phyloP scores from a whole-genome alignment of 2,329 filamentous ascomycete genomes.

The Trichocomaceae sp. region DNA sequence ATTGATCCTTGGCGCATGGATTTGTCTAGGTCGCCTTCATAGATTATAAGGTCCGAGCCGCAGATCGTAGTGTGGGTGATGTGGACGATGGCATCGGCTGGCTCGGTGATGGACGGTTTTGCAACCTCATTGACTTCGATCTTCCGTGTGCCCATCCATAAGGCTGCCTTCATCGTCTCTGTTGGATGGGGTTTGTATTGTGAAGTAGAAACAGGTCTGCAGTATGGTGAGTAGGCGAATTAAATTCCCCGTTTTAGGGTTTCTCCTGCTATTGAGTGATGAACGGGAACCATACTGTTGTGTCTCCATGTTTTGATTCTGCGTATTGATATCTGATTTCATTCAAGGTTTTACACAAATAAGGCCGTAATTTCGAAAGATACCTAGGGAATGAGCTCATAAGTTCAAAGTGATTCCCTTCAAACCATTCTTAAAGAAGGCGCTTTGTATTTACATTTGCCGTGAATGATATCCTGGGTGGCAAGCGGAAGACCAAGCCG shows the following conservation, averaged over 20 bases:
- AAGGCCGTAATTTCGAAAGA: not conserved
- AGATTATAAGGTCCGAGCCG: conserved; percentile 29
- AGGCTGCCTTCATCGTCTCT: conserved; percentile 26
- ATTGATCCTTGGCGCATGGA: conserved; percentile 25
- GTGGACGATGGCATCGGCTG: conserved; percentile 28
- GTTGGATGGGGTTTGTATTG: conserved; percentile 24
- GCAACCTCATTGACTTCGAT: conserved; percentile 27
- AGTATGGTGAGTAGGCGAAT: not conserved
- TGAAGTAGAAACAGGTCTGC: conserved; percentile 15
- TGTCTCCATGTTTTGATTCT: not conserved
- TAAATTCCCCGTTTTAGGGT: not conserved
- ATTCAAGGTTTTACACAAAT: not conserved
- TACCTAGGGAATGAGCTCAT: too few relatives aligned
- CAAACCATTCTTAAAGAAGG: too few relatives aligned
- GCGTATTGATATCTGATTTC: not conserved
- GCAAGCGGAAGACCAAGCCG: conserved; percentile 6
- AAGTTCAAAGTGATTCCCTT: too few relatives aligned
- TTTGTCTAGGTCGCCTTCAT: conserved; percentile 24
- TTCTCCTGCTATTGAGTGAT: not conserved
- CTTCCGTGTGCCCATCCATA: conserved; percentile 24
- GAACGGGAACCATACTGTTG: not conserved
- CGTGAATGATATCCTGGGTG: not conserved
- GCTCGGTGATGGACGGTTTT: conserved; percentile 28
- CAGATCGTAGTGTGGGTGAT: conserved; percentile 30
- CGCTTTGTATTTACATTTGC: too few relatives aligned